Percentiles rank a stretch among this genome's conserved stretches.
These are phyloP conservation scores for Darksidea phi DNA, from an alignment of 495 filamentous ascomycete genomes.

Conservation along the genomic window DNA sequence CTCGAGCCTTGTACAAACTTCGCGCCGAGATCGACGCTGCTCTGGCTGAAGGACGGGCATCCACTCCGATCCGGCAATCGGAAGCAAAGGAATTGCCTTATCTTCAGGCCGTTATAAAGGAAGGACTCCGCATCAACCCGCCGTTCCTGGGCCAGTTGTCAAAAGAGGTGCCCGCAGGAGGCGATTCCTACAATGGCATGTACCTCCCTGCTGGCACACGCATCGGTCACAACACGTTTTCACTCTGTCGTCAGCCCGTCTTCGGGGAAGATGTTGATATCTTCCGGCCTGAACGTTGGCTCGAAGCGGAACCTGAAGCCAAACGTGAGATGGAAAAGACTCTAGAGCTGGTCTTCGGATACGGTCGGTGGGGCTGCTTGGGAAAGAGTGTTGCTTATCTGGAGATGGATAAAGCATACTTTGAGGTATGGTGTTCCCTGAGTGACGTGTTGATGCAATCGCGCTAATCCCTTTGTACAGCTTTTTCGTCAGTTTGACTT, in stretches of 20 bases:
- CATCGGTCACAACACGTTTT: slow-evolving; percentile 38
- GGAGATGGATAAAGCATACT: slow-evolving; percentile 26
- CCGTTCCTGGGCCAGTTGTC: slow-evolving; percentile 13
- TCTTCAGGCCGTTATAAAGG: slow-evolving; percentile 26
- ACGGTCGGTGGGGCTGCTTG: slow-evolving; percentile 23
- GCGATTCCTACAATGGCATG: slow-evolving; percentile 38
- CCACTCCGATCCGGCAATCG: slow-evolving; percentile 18
- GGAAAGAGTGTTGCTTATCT: slow-evolving; percentile 27
- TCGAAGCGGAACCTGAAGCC: slow-evolving; percentile 9
- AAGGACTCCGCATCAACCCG: slow-evolving; percentile 29
- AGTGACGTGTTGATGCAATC: neutral
- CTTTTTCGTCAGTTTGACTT: slow-evolving; percentile 56
- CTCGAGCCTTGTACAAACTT: slow-evolving; percentile 10
- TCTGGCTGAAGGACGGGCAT: slow-evolving; percentile 7
- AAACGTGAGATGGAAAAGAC: slow-evolving; percentile 15
- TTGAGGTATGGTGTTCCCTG: slow-evolving; percentile 9
- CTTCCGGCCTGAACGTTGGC: slow-evolving; percentile 32
- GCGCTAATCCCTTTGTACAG: slow-evolving; percentile 3
- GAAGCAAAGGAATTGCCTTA: slow-evolving; percentile 23
- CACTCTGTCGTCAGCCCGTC: slow-evolving; percentile 28
- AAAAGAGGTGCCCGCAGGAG: slow-evolving; percentile 22
- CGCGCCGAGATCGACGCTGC: slow-evolving; percentile 24
- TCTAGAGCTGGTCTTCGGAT: slow-evolving; percentile 24
- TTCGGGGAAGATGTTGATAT: slow-evolving; percentile 38
- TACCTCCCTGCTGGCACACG: slow-evolving; percentile 29